These are phyloP conservation scores for Luffa aegyptiaca DNA, from an alignment of 306 rosid genomes.

Conservation along the genomic window DNA sequence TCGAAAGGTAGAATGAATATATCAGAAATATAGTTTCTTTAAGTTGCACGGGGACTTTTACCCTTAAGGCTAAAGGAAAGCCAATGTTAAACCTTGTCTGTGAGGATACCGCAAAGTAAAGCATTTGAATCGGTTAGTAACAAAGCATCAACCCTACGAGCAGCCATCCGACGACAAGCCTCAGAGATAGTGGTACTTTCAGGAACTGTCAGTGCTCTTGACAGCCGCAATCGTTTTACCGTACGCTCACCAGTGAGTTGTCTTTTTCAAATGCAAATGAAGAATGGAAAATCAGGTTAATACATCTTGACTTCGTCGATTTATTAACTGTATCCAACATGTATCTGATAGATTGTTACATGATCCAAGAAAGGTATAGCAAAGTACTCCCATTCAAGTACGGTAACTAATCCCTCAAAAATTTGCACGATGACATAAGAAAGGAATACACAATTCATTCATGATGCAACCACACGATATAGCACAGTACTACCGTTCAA, in stretches of 20 bases:
- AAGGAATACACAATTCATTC: background rate
- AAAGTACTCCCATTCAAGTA: background rate
- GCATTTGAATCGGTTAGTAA: slow-evolving; percentile 87
- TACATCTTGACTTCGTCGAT: background rate
- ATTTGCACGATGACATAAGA: background rate
- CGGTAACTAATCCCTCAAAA: background rate
- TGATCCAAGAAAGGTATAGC: background rate
- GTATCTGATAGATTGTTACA: background rate
- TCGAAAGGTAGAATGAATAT: slow-evolving; percentile 7
- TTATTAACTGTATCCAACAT: slow-evolving; percentile 3
- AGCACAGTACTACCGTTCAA: background rate
- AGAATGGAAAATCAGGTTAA: background rate
- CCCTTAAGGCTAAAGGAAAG: background rate
- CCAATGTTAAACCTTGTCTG: slow-evolving; percentile 61
- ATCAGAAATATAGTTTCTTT: background rate
- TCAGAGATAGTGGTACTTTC: slow-evolving; percentile 64
- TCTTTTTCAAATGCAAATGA: slow-evolving; percentile 35
- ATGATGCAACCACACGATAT: background rate
- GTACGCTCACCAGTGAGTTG: slow-evolving; percentile 75
- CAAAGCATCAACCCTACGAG: slow-evolving; percentile 81
- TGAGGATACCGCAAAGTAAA: slow-evolving; percentile 94
- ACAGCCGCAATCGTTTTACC: slow-evolving; percentile 68
- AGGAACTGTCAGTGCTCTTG: slow-evolving; percentile 89
- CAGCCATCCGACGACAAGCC: slow-evolving; percentile 90
- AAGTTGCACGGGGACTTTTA: background rate